Evolutionary conservation across 371 early-diverging fungal species (phyloP), one percentile per base, ranked within the genome.

Genomic region (Saksenaea oblongispora): DNA sequence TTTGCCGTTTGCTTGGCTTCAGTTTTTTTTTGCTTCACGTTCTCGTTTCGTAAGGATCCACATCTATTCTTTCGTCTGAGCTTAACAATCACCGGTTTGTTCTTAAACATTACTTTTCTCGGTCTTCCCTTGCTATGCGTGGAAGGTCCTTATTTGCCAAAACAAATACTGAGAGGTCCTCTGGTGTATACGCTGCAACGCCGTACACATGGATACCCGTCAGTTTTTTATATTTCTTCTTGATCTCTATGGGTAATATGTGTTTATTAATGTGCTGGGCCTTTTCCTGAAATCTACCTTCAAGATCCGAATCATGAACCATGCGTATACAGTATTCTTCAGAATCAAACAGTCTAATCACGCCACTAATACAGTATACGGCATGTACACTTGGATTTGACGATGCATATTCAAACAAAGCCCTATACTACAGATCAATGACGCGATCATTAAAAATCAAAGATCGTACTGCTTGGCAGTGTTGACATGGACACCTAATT

Each of bases 101-200:
- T 34, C 24, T 13, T 17, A 37, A 28, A 4, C 24, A 42, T 41
- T 58, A 64, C 61, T 61, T 54, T 10, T 53, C 63, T 65, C 76
- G 74, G 55, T 77, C 74, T 53, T 73, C 75, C 54, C 77, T 69
- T 28, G 75, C 63, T 22, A 75, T 17, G 22, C 35, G n/a, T 9
- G 61, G 47, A 2, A 66, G 44, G 55, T 66, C 66, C 28, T 35
- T 56, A 27, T 59, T 66, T 4, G 58, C 61, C 26, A 26, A 18
- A 15, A 61, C 57, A 3, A 66, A 42, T 1, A 61, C 42, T 1
- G 66, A 56, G 2, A 60, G 26, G 47, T 61, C 66, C 66, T 66
- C 61, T 37, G 66, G 61, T 13, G 36, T 56, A 41, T 60, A 60
- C 1, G 66, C 56, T 17, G 61, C 15, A 9, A 66, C 37, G 27